phyloP scores from a whole-genome alignment of 768 basidiomycete species.

The Mycena amicta region DNA sequence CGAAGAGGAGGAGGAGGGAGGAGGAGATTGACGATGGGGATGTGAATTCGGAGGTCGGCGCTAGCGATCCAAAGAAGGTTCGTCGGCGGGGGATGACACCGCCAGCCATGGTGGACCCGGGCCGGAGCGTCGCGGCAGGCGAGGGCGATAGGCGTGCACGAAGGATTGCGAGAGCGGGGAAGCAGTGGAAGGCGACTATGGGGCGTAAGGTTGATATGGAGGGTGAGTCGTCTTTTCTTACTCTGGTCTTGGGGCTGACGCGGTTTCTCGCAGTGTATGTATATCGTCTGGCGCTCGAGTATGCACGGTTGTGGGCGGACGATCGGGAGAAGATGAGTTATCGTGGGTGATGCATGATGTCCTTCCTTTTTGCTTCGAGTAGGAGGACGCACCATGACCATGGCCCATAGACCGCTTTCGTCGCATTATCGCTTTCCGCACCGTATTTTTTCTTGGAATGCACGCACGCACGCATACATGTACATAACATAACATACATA shows the following conservation, averaged over 20 bases:
- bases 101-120: background rate
- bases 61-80: background rate
- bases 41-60: background rate
- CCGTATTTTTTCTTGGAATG: too few relatives aligned
- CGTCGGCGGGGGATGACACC: background rate
- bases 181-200: conserved; percentile 86
- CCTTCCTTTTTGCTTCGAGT: too few relatives aligned
- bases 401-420: too few relatives aligned
- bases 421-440: too few relatives aligned
- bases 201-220: conserved; percentile 91
- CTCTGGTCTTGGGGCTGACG: background rate
- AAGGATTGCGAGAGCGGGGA: conserved; percentile 89
- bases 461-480: too few relatives aligned
- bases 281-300: conserved; percentile 86
- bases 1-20: conserved; percentile 66
- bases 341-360: background rate
- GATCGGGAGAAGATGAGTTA: conserved; percentile 74
- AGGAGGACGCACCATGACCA: too few relatives aligned
- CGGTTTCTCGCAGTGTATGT: conserved; percentile 65
- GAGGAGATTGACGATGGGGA: conserved; percentile 35
- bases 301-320: conserved; percentile 82
- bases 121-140: conserved; percentile 24
- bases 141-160: conserved; percentile 75
- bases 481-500: too few relatives aligned
- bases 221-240: conserved; percentile 50